These are phyloP conservation scores for Gaillardinia entomophila DNA, from an alignment of 805 yeast species.

Conservation along the genomic window DNA sequence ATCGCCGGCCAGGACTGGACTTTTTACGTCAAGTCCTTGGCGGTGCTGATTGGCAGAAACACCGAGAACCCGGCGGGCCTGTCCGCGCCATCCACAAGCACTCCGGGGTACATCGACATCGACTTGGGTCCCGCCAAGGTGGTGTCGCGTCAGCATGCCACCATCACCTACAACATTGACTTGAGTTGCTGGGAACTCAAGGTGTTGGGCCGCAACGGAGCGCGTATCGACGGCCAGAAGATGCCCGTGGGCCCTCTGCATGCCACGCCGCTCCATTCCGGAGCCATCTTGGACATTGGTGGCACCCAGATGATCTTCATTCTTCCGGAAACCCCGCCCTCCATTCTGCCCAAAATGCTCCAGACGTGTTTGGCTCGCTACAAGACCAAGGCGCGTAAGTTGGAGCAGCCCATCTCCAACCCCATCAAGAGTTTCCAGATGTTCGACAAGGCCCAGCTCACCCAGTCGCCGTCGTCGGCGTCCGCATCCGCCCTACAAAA, in stretches of 20 bases:
- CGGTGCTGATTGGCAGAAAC: slow-evolving; percentile 80
- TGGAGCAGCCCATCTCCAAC: slow-evolving; percentile 9
- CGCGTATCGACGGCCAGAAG: slow-evolving; percentile 74
- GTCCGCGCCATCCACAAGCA: slow-evolving; percentile 4
- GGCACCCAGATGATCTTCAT: slow-evolving; percentile 99
- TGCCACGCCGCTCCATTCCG: slow-evolving; percentile 64
- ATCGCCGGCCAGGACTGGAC: slow-evolving; percentile 94
- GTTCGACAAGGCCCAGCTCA: slow-evolving; percentile 39
- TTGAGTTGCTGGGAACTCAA: slow-evolving; percentile 80
- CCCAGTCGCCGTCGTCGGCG: slow-evolving; percentile 32
- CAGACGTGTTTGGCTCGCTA: slow-evolving; percentile 30
- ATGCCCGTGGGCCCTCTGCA: slow-evolving; percentile 43
- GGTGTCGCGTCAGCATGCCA: slow-evolving; percentile 89
- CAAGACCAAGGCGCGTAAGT: slow-evolving; percentile 10
- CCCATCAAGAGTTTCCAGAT: slow-evolving; percentile 47
- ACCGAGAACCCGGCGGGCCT: slow-evolving; percentile 37
- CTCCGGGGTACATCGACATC: slow-evolving; percentile 70
- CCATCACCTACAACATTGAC: slow-evolving; percentile 69
- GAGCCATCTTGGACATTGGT: slow-evolving; percentile 90
- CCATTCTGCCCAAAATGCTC: slow-evolving; percentile 47
- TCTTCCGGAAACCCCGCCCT: slow-evolving; percentile 83
- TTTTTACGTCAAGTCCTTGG: slow-evolving; percentile 75
- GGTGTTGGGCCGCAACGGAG: slow-evolving; percentile 87
- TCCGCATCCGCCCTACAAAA: slow-evolving; percentile 40
- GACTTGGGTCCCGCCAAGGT: slow-evolving; percentile 97